These are phyloP conservation scores for Debaryomyces nepalensis DNA, from an alignment of 1,139 yeast genomes.

Conservation along the genomic window DNA sequence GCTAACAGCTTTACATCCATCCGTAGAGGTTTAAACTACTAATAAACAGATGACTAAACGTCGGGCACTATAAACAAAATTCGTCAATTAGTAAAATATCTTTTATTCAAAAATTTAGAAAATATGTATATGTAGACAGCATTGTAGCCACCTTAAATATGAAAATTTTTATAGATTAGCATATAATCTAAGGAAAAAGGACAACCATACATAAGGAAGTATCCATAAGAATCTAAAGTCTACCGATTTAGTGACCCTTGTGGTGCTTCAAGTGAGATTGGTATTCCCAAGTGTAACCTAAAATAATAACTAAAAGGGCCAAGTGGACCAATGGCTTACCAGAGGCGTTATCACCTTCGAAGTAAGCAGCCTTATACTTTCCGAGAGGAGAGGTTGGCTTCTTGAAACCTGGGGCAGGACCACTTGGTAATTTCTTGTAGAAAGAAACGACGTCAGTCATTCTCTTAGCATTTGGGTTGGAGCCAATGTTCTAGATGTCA, in stretches of 20 bases:
- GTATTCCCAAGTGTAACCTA: conserved; percentile 94
- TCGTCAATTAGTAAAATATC: not conserved
- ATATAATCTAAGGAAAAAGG: not conserved
- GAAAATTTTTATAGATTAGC: conserved; percentile 1
- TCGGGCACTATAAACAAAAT: not conserved
- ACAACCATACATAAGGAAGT: conserved; percentile 2
- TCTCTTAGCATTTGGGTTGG: conserved; percentile 96
- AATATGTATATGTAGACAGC: conserved; percentile 7
- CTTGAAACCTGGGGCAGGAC: conserved; percentile 75
- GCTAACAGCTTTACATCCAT: not conserved
- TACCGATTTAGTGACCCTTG: conserved; percentile 33
- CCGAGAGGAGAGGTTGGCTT: conserved; percentile 75
- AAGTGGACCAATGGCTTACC: conserved; percentile 84
- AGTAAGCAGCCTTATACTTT: conserved; percentile 77
- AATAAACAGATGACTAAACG: too few relatives aligned
- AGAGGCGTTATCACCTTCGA: conserved; percentile 76
- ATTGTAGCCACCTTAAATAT: conserved; percentile 4
- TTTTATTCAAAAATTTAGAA: conserved; percentile 6
- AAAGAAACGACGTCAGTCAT: conserved; percentile 93
- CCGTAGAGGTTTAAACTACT: too few relatives aligned
- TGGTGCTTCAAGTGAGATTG: conserved; percentile 75
- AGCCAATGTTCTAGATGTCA: conserved; percentile 72
- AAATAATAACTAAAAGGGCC: conserved; percentile 67
- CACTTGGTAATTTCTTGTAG: conserved; percentile 96
- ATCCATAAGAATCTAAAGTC: conserved; percentile 2